Evolutionary conservation across 75 land plant genomes (phyloP), one percentile per base, ranked within the genome.

Genomic region (Azolla pinnata): DNA sequence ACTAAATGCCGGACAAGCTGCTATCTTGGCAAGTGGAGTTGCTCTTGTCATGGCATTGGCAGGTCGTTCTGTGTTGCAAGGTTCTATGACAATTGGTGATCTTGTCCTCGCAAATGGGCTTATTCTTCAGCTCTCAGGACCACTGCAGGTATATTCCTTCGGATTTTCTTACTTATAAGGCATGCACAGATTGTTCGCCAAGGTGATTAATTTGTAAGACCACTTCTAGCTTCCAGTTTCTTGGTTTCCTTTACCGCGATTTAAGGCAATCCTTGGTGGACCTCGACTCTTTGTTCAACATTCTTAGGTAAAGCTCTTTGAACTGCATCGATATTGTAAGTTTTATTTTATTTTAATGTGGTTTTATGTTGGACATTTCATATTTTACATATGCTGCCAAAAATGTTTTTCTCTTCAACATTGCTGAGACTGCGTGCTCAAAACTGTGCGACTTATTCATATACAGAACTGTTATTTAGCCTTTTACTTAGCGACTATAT

Each of bases 21-120:
- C 50, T 18, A 74, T 74, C 44, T 56, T 66, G 26, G 65, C 76
- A 31, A 12, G 56, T 17, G 76, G 76, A 16, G 59, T 74, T 54
- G 76, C 72, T 12, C 66, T 46, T 1, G 76, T 74, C 21, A 74
- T 74, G 76, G 73, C 57, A 12, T 33, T 74, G 44, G 66, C 61
- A 20, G 72, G 76, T 47, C 40, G 61, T 32, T 40, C 63, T 18
- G 76, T 74, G 2, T 32, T 59, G 19, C 31, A 56, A 25, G 76
- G 76, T n/a, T 20, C 44, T 28, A 56, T 67, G 17, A 69, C 73
- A 29, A 40, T 74, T 25, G 76, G 72, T 3, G 67, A 69, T 56
- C 60, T 74, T 31, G 66, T 74, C 14, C 71, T 74, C 47, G 76
- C 73, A 18, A 74, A 74, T 68, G 76, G 76, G 44, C 73, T 74